phyloP scores from a whole-genome alignment of 1,284 basidiomycete genomes.

The Exobasidium rhododendri region DNA sequence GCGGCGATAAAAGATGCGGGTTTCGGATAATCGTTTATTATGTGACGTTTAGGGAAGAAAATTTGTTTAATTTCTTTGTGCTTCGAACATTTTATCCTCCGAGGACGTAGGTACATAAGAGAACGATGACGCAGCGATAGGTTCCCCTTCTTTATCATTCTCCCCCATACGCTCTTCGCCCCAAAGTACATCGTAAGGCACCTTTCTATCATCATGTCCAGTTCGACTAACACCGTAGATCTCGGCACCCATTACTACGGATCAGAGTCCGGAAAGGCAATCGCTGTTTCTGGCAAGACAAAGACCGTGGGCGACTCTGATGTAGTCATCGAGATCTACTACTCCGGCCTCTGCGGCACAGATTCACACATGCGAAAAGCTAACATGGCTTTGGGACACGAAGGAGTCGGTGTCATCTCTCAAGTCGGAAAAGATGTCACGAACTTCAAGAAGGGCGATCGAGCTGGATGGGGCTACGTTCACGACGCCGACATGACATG shows the following conservation, averaged over 20 bases:
- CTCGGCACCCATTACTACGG: conserved; percentile 48
- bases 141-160: too few species aligned
- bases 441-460: conserved; percentile 41
- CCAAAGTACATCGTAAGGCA: too few species aligned
- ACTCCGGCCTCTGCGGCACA: conserved; percentile 50
- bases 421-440: conserved; percentile 38
- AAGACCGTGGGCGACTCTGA: conserved; percentile 15
- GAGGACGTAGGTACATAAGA: too few species aligned
- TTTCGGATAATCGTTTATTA: too few species aligned
- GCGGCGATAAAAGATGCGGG: too few species aligned
- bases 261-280: conserved; percentile 40
- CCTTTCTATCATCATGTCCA: too few species aligned
- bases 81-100: too few species aligned
- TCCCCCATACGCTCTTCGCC: too few species aligned
- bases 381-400: conserved; percentile 48
- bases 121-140: too few species aligned
- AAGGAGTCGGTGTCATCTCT: conserved; percentile 49
- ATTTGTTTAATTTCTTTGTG: too few species aligned
- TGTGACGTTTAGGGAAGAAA: too few species aligned
- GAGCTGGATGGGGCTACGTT: conserved; percentile 48
- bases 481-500: conserved; percentile 19
- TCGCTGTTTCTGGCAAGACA: conserved; percentile 30
- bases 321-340: conserved; percentile 47
- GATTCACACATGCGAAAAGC: conserved; percentile 39
- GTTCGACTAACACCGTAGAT: too few species aligned